Evolutionary conservation across 768 basidiomycete species (phyloP).

Genomic region (Cantharellus cinnabarinus): DNA sequence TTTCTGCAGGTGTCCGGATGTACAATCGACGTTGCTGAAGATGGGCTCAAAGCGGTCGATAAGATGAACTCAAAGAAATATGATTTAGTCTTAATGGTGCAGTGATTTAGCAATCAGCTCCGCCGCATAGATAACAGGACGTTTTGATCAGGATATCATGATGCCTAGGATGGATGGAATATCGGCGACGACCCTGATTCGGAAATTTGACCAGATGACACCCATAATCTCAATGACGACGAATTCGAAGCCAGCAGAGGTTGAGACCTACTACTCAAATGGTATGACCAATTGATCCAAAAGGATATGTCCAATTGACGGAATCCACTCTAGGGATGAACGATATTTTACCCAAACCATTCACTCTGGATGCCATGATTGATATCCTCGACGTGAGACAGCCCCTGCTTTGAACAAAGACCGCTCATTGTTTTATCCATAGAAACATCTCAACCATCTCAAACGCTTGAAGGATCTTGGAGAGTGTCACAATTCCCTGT

Average conservation of each 20-base stretch:
- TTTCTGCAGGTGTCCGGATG: conserved; percentile 91
- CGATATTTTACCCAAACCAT: conserved; percentile 88
- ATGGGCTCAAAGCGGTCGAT: conserved; percentile 66
- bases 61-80: conserved; percentile 44
- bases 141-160: conserved; percentile 61
- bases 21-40: conserved; percentile 79
- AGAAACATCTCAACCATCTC: not conserved
- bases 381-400: conserved; percentile 68
- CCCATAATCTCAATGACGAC: conserved; percentile 97
- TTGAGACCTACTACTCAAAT: conserved; percentile 72
- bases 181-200: conserved; percentile 75
- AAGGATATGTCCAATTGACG: not conserved
- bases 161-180: conserved; percentile 75
- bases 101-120: conserved; percentile 11
- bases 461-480: not conserved
- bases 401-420: not conserved
- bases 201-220: conserved; percentile 85
- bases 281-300: conserved; percentile 18
- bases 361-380: conserved; percentile 79
- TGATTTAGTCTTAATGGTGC: conserved; percentile 82
- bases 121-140: not conserved
- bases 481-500: too few species aligned
- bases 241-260: conserved; percentile 79
- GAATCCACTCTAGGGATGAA: conserved; percentile 54
- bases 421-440: not conserved